These are phyloP conservation scores for Xylariales sp. DNA, from an alignment of 2,329 filamentous ascomycete species.

Conservation along the genomic window DNA sequence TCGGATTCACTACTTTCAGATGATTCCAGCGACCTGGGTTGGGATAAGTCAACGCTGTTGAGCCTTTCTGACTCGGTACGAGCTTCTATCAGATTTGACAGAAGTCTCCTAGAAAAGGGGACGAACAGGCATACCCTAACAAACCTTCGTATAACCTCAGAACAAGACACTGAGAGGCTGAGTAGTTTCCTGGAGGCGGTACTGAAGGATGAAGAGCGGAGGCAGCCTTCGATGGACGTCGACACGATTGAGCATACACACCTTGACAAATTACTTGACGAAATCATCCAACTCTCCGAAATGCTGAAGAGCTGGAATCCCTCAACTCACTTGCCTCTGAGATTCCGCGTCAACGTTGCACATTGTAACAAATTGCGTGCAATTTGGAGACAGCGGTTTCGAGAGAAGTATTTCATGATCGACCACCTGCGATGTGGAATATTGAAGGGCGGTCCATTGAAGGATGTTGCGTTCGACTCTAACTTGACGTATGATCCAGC, in stretches of 20 bases:
- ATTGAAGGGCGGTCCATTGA: constrained; percentile 34
- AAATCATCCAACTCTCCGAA: constrained; percentile 35
- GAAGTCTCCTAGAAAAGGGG: no score
- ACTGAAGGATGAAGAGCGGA: constrained; percentile 32
- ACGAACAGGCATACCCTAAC: no score
- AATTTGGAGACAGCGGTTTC: constrained; percentile 40
- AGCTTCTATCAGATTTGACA: constrained; percentile 26
- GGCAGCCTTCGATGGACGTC: constrained; percentile 30
- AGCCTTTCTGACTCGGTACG: constrained; percentile 39
- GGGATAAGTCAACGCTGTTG: constrained; percentile 23
- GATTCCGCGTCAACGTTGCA: constrained; percentile 29
- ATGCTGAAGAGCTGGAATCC: constrained; percentile 28
- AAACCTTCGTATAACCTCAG: no score
- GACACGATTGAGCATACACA: constrained; percentile 32
- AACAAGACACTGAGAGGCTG: constrained; percentile 30
- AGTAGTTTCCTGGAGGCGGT: constrained; percentile 34
- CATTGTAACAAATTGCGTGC: constrained; percentile 35
- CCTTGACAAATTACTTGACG: constrained; percentile 36
- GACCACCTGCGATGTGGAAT: constrained; percentile 36
- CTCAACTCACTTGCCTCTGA: constrained; percentile 20
- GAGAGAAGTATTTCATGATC: constrained; percentile 39
- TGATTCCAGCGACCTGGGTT: constrained; percentile 15
- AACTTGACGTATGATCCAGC: constrained; percentile 23
- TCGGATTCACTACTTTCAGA: constrained; percentile 13
- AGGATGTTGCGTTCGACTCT: constrained; percentile 35